Evolutionary conservation across 2,329 filamentous ascomycete species (phyloP).

Genomic region (Basipetospora chlamydospora): DNA sequence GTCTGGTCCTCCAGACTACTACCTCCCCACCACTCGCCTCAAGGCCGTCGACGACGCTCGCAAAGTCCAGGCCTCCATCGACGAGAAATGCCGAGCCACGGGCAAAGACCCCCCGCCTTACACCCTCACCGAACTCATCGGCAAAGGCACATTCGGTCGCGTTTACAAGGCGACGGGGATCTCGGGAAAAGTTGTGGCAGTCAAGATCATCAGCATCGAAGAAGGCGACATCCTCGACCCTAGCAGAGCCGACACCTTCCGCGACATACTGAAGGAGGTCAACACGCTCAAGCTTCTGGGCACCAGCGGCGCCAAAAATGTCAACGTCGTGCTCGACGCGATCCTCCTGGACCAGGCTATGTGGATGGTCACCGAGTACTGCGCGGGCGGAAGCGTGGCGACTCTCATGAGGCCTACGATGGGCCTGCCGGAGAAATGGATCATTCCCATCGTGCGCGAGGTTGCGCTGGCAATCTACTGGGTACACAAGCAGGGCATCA

Average conservation of each 20-base stretch:
- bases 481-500: conserved; percentile 55
- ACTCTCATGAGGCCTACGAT: conserved; percentile 56
- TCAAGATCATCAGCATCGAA: conserved; percentile 78
- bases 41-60: conserved; percentile 4
- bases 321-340: conserved; percentile 70
- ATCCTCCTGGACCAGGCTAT: conserved; percentile 64
- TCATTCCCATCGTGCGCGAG: conserved; percentile 52
- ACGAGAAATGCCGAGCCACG: neutral
- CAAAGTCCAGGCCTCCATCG: neutral
- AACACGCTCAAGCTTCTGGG: conserved; percentile 57
- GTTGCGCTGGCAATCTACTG: conserved; percentile 51
- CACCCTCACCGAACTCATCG: conserved; percentile 56
- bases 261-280: conserved; percentile 55
- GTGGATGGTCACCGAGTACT: conserved; percentile 83
- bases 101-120: conserved; percentile 23
- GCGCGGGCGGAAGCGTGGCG: conserved; percentile 68
- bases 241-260: conserved; percentile 50
- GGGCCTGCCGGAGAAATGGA: conserved; percentile 56
- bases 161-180: conserved; percentile 50
- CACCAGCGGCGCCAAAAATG: conserved; percentile 60
- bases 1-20: neutral
- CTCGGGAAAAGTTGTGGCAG: conserved; percentile 45
- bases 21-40: conserved; percentile 1
- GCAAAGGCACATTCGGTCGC: conserved; percentile 59
- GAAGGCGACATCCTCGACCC: conserved; percentile 56